Percentiles rank a stretch among this genome's conserved stretches.
These are phyloP conservation scores for Suillus weaverae DNA, from an alignment of 768 basidiomycete genomes.

Conservation along the genomic window DNA sequence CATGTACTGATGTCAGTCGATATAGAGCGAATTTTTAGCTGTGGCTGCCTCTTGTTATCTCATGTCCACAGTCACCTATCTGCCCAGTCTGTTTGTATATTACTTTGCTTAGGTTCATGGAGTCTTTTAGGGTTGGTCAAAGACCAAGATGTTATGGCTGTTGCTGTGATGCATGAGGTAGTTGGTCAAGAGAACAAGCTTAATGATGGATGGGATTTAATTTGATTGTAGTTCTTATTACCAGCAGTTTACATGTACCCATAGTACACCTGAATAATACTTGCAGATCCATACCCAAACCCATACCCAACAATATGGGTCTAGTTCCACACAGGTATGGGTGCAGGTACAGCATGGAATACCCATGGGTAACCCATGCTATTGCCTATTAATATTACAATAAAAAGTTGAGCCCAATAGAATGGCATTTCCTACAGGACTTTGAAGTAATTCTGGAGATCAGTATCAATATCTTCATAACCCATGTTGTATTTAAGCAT, in stretches of 20 bases:
- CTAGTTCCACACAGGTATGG: not conserved
- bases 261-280: not conserved
- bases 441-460: too few relatives aligned
- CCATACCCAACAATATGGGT: not conserved
- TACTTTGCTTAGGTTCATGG: slow-evolving; percentile 39
- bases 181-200: slow-evolving; percentile 12
- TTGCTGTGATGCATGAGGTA: slow-evolving; percentile 15
- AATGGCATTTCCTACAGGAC: too few relatives aligned
- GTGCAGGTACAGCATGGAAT: slow-evolving; percentile 2
- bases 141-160: slow-evolving; percentile 21
- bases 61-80: slow-evolving; percentile 28
- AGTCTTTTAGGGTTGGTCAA: slow-evolving; percentile 27
- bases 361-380: slow-evolving; percentile 9
- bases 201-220: slow-evolving; percentile 13
- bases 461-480: too few relatives aligned
- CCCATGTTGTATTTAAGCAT: not conserved
- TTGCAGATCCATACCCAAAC: not conserved
- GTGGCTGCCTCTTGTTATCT: slow-evolving; percentile 15
- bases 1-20: slow-evolving; percentile 12
- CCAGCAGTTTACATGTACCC: too few relatives aligned
- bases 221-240: not conserved
- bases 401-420: too few relatives aligned
- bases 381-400: too few relatives aligned
- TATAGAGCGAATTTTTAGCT: slow-evolving; percentile 15
- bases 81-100: slow-evolving; percentile 22